Evolutionary conservation across 495 filamentous ascomycete genomes (phyloP), one percentile per base, ranked within the genome.

Genomic region (Recurvomyces mirabilis): DNA sequence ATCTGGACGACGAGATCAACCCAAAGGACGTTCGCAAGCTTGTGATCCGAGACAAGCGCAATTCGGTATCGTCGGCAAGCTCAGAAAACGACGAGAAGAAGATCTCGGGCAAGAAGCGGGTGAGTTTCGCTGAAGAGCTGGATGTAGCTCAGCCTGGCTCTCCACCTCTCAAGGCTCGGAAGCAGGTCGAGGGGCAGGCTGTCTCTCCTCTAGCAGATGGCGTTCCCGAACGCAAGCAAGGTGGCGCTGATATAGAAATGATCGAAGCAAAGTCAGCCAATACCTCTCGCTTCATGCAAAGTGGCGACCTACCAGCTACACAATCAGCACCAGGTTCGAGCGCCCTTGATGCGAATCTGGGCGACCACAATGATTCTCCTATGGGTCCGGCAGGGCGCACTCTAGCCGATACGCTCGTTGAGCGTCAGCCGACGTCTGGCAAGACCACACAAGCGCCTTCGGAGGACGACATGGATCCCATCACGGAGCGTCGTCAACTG

Each of bases 401-500:
- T 4, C 51, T 84, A 3, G 71, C 78, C 12, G 60, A 67, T 21
- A 68, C 60, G 0, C 61, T 89, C 7, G 63, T 86, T 23, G 85
- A 93, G 60, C 77, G 80, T 33, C 14, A 24, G 14, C 58, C 38
- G 19, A 43, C 61, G 5, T 21, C 48, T 17, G 25, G 57, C 38
- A 54, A 55, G 14, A 4, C 30, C 14, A 26, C 53, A 12, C 49
- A 56, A 30, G 46, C 67, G 1, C 66, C 72, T 4, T 78, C 81
- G 39, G 73, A 75, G 1, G 77, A 93, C 38, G 81, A 86, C 32
- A 19, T 17, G 28, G 83, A 95, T 46, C 77, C 82, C 5, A 63
- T 71, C 6, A 63, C 87, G 2, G 66, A 88, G 30, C 73, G 81
- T 31, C 76, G 84, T 46, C 79, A 93, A 57, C 80, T 93, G 6